Percentiles rank a stretch among this genome's conserved stretches.
phyloP scores from a whole-genome alignment of 305 asterid genomes.

The Stenogyne calaminthoides region DNA sequence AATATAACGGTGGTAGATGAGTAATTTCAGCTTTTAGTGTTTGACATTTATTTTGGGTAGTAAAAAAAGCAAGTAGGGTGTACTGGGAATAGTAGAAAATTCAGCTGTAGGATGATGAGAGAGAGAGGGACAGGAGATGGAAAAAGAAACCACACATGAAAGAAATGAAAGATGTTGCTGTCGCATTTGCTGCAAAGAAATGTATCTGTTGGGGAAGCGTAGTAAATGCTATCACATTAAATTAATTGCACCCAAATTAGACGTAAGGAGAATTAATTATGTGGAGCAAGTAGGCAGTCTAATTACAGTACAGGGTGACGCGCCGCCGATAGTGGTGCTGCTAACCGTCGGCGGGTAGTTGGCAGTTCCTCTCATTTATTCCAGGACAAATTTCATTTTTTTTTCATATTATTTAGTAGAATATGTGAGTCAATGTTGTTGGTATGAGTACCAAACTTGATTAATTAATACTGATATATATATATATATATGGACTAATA shows the following conservation, averaged over 20 bases:
- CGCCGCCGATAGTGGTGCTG: constrained; percentile 22
- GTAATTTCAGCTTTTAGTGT: background rate
- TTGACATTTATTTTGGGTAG: constrained; percentile 11
- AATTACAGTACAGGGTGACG: background rate
- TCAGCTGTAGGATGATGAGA: background rate
- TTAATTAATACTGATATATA: background rate
- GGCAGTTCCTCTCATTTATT: background rate
- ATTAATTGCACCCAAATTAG: background rate
- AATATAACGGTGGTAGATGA: background rate
- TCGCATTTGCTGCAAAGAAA: constrained; percentile 10
- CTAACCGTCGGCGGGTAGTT: background rate
- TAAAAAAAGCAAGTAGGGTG: background rate
- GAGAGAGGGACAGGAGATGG: constrained; percentile 24
- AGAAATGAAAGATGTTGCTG: constrained; percentile 5
- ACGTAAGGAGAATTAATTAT: background rate
- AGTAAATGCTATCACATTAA: constrained; percentile 28
- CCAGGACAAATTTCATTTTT: background rate
- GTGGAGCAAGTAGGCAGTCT: background rate
- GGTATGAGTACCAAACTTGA: background rate
- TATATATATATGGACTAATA: background rate
- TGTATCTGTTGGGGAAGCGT: constrained; percentile 19
- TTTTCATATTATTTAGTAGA: background rate
- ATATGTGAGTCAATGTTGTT: background rate
- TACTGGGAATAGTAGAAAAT: background rate
- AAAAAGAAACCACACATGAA: constrained; percentile 15